These are phyloP conservation scores for Angomonas deanei DNA, from an alignment of 208 protist species.

Conservation along the genomic window DNA sequence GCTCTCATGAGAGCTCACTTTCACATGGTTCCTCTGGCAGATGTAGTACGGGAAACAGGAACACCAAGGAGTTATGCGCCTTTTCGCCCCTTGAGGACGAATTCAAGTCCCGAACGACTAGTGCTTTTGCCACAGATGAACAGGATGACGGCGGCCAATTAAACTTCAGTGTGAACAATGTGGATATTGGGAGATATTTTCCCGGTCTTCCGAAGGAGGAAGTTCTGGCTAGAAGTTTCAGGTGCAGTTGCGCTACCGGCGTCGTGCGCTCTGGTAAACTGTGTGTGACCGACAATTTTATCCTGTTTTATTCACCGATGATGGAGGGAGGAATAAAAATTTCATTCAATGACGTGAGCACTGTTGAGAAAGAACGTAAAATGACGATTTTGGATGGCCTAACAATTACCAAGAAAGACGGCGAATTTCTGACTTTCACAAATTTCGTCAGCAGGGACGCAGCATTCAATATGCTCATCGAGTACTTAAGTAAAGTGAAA, in stretches of 20 bases:
- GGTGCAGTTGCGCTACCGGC: constrained; percentile 48
- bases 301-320: constrained; percentile 57
- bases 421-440: constrained; percentile 34
- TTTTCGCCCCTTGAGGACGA: not conserved
- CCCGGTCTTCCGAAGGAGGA: constrained; percentile 29
- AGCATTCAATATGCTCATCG: constrained; percentile 31
- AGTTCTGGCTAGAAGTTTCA: constrained; percentile 33
- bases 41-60: not conserved
- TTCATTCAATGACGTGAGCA: constrained; percentile 28
- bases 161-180: not conserved
- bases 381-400: constrained; percentile 55
- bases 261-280: constrained; percentile 47
- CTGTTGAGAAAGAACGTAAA: constrained; percentile 50
- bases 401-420: constrained; percentile 24
- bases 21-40: not conserved
- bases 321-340: constrained; percentile 33
- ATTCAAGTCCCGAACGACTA: not conserved
- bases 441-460: constrained; percentile 51
- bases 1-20: not conserved
- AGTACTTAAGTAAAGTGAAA: constrained; percentile 15
- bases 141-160: not conserved
- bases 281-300: constrained; percentile 37
- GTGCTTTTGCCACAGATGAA: not conserved
- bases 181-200: constrained; percentile 29
- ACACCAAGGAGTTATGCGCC: not conserved